phyloP scores from a whole-genome alignment of 202 grass and related monocot genomes.

The Digitaria exilis region DNA sequence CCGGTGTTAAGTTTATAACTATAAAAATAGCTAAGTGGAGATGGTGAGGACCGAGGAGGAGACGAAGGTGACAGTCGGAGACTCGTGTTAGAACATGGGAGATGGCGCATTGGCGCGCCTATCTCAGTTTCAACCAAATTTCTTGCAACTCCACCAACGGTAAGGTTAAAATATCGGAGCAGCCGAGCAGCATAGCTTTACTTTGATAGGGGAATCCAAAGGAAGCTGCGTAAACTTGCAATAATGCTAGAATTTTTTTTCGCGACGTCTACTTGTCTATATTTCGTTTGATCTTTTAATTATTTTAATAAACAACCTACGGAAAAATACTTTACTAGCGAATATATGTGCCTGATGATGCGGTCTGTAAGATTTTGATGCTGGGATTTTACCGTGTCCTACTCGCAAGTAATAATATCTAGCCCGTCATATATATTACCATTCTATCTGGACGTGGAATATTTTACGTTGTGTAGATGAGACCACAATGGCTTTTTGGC shows the following conservation, averaged over 20 bases:
- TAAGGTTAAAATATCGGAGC: conserved; percentile 28
- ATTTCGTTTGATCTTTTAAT: background rate
- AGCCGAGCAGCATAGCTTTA: no score
- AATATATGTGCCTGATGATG: background rate
- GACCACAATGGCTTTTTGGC: background rate
- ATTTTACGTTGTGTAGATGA: background rate
- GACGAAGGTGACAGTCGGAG: conserved; percentile 43
- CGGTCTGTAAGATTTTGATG: background rate
- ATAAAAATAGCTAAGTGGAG: conserved; percentile 44
- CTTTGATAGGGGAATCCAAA: conserved; percentile 3
- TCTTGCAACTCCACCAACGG: conserved; percentile 2
- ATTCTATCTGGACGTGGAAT: background rate
- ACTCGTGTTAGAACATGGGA: conserved; percentile 34
- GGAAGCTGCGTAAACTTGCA: conserved; percentile 12
- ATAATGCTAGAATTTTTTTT: background rate
- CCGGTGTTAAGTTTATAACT: background rate
- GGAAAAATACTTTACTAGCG: background rate
- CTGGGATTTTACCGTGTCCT: background rate
- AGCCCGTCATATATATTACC: no score
- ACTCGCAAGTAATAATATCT: background rate
- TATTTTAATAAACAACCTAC: background rate
- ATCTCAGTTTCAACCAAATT: background rate
- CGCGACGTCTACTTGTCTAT: conserved; percentile 20
- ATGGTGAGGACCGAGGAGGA: conserved; percentile 33
- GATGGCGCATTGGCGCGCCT: background rate